Base-by-base conservation (phyloP, 176 grass and related monocot species). In the Carex parvula region DNA sequence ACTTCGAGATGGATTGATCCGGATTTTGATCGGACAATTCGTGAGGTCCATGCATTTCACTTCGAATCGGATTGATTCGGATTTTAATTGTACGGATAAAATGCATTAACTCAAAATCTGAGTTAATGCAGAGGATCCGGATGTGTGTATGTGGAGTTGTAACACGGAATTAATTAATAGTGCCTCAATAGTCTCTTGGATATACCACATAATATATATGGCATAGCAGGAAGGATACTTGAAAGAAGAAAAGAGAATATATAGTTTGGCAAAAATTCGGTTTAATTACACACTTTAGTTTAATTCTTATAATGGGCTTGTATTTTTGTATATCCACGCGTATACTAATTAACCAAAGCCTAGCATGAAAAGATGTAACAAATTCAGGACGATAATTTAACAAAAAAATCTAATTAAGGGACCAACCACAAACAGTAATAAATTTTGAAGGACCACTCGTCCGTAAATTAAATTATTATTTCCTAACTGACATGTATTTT, bases 401-500 rank as follows among this genome's bases (percentile, higher is more conserved):
- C 22, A 55, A 32, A 54, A 56, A 54, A 57, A 4, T 24, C 11
- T 12, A 78, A n/a, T 57, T 54, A 21, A 54, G 73, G 48, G 73
- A 30, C 44, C 48, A 30, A 76, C 22, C 12, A 76, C 1, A 76
- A 69, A 39, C 6, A 0, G 2, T 42, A 70, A 37, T 20, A 56
- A 78, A 56, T 78, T 57, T 78, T 78, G 52, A 52, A 78, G 26
- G 50, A 78, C 52, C 52, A 55, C 73, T 78, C 3, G 44, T 55
- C 62, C 44, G 21, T 83, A 35, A 69, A 83, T 83, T 83, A 83
- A 61, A 62, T 81, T 21, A 48, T 81, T 37, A 6, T 42, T 57
- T 26, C 22, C 44, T 67, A 83, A 83, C 62, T 83, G 60, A 83
- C 59, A 62, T 46, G 58, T 63, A 81, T 18, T 81, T 81, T 62